Base-by-base conservation (phyloP, 2,329 filamentous ascomycete genomes). In the Clarireedia homoeocarpa region DNA sequence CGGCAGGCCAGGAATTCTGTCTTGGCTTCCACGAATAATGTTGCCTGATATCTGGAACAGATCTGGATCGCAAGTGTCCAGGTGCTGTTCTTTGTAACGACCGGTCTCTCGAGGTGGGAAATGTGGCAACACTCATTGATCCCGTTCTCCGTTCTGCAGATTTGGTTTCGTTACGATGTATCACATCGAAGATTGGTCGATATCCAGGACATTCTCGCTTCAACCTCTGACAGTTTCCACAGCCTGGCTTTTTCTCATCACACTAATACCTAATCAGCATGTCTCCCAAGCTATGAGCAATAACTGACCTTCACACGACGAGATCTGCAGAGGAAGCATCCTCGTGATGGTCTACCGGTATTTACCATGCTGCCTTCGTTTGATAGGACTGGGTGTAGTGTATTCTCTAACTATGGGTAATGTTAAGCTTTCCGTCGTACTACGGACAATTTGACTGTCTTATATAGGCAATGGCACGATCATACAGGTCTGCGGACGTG, bases 221-320 rank as follows among this genome's bases (percentile, higher is more conserved):
- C 20, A 55, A n/a, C 14, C 47, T 55, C 20, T 45, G 20, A 20
- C 53, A 55, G 15, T 55, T 55, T 30, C 53, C 53, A 62, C 63
- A 63, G 61, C 66, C 61, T 51, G 58, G 63, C 54, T 58, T 62
- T 60, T 64, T 49, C 48, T 57, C 52, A 44, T 55, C 46, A 45
- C 53, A 51, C 53, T 55, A 6, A 12, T 24, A 24, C n/a, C 15
- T 3, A 27, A 17, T 55, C 36, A 55, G 38, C 34, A 38, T 12
- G 5, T 10, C 26, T 45, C 14, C 15, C 10, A 3, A 34, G 3
- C 30, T 34, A 14, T 34, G 30, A 34, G 30, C 4, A 34, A 12
- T 34, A 12, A 34, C 53, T 51, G 17, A 55, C 57, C 57, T 61
- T 59, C n/a, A 61, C 53, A n/a, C 59, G 59, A 30, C 59, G 50